Evolutionary conservation across 2,329 filamentous ascomycete species (phyloP), one percentile per base, ranked within the genome.

Genomic region (Sclerotinia sclerotiorum): DNA sequence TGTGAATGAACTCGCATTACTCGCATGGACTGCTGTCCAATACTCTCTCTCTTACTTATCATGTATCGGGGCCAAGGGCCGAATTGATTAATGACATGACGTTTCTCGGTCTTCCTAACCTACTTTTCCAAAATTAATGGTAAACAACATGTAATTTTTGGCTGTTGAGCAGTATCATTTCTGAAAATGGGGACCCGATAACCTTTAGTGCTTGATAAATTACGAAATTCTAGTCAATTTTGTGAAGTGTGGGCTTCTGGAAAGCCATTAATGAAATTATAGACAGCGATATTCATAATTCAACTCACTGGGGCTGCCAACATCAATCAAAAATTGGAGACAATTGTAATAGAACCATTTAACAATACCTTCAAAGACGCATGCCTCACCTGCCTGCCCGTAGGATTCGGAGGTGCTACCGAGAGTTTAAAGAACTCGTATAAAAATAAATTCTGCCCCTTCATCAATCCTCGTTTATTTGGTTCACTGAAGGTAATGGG

Each of bases 21-120:
- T 65, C 51, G 63, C 63, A 63, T 51, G 24, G 32, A 51, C 46
- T 44, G 58, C 29, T 63, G 32, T 63, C 60, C 60, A 51, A 62
- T 62, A 51, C 58, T 39, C 29, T 39, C 42, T 35, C 60, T 29
- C 46, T 51, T 35, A 62, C 60, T 62, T 49, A 49, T 67, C 55
- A 66, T 39, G 64, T 55, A 51, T 67, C 64, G 64, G 54, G 32
- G 64, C 10, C n/a, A 49, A 60, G 64, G 54, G n/a, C 64, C 64
- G 64, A 67, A 67, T 60, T 39, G 54, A 67, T 60, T 48, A 29
- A 66, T 58, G 64, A 13, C 54, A 66, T 49, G 21, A 62, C 21
- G 29, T 27, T 62, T 27, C 13, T 39, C 46, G 46, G 60, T 21
- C n/a, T 46, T 39, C 6, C 10, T 15, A 51, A 49, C 29, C 29